Conservation (phyloP, 257 asterid species). For the Solanum corneliomulleri region DNA sequence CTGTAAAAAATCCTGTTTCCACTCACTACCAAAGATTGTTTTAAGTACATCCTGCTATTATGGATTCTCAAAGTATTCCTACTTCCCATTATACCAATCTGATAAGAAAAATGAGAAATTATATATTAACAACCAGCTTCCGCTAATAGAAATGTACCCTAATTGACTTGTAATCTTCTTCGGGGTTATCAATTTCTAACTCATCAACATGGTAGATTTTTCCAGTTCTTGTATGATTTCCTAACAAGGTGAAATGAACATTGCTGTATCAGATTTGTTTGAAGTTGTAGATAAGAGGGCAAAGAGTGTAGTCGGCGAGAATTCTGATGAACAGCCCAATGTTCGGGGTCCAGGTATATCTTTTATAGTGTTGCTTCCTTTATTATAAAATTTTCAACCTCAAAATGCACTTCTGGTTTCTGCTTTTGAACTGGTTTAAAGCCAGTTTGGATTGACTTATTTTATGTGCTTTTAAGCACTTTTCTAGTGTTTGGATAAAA, state of each 20-base stretch:
- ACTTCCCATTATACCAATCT: neutral
- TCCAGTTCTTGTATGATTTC: neutral
- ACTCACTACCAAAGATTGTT: neutral
- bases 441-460: neutral
- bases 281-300: conserved; percentile 96
- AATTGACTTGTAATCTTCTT: neutral
- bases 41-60: neutral
- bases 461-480: neutral
- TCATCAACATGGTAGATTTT: neutral
- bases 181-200: neutral
- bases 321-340: conserved; percentile 56
- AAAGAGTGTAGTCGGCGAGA: conserved; percentile 83
- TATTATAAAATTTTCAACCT: neutral
- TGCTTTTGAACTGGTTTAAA: neutral
- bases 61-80: neutral
- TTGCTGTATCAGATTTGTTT: conserved; percentile 58
- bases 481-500: neutral
- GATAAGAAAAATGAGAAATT: neutral
- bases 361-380: neutral
- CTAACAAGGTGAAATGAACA: neutral
- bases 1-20: neutral
- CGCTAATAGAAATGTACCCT: neutral
- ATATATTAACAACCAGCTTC: neutral
- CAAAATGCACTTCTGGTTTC: neutral
- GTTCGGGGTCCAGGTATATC: conserved; percentile 41